Evolutionary conservation across 169 alveolate genomes (phyloP).

Genomic region (Plasmodium cynomolgi): DNA sequence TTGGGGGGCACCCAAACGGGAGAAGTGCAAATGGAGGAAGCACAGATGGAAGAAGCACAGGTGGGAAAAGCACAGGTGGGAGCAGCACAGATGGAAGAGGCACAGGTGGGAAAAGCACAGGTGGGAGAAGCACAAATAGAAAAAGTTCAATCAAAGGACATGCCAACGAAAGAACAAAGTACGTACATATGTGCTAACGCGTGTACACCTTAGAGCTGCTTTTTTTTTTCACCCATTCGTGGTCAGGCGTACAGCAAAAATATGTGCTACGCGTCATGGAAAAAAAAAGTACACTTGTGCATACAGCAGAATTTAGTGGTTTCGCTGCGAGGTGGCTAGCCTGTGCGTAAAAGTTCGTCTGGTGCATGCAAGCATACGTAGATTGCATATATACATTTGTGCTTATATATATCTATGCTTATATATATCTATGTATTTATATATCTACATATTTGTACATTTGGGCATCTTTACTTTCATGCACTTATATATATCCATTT

Average conservation of each 20-base stretch:
- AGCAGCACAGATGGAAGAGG: not conserved
- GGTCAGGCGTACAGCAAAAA: slow-evolving; percentile 41
- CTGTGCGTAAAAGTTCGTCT: not conserved
- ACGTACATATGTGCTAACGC: not conserved
- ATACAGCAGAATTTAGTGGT: slow-evolving; percentile 26
- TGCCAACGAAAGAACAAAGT: not conserved
- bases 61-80: not conserved
- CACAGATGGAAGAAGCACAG: not conserved
- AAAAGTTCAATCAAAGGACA: not conserved
- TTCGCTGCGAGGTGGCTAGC: slow-evolving; percentile 18
- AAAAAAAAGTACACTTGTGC: not conserved
- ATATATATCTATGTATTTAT: not conserved
- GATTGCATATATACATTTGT: not conserved
- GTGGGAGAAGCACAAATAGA: not conserved
- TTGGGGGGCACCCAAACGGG: not conserved
- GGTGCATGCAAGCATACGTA: not conserved
- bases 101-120: not conserved
- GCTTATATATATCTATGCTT: not conserved
- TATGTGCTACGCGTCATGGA: slow-evolving; percentile 1
- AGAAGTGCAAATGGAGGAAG: not conserved
- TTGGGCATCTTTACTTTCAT: not conserved
- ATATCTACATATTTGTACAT: not conserved
- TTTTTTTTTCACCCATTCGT: not conserved
- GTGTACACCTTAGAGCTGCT: slow-evolving; percentile 17
- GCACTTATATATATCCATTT: not conserved